Conservation (phyloP, 2,329 filamentous ascomycete species). For the Onygenales sp. region DNA sequence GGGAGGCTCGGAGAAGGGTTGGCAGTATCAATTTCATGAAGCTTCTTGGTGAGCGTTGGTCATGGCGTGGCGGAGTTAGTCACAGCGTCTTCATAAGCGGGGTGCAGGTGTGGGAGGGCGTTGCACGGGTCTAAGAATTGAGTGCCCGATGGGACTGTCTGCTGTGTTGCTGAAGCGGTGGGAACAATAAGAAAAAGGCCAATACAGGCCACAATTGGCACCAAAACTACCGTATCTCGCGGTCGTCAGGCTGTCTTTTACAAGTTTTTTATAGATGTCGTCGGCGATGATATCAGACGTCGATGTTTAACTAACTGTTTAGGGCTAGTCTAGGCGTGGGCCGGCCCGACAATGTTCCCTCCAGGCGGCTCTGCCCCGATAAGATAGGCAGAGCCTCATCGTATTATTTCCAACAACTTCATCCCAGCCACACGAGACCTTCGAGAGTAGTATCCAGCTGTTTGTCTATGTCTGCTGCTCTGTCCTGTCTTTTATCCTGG, state of each 20-base stretch:
- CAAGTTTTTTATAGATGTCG: neutral
- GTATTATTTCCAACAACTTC: neutral
- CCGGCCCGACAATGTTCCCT: constrained; percentile 1
- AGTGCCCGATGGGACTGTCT: no score
- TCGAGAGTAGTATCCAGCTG: neutral
- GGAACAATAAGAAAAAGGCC: no score
- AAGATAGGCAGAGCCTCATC: neutral
- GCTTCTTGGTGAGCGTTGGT: neutral
- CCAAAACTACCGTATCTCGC: no score
- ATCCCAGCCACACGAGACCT: neutral
- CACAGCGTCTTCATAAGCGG: neutral
- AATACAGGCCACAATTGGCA: no score
- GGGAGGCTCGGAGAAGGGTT: neutral
- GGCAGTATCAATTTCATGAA: neutral
- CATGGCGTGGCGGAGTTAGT: neutral
- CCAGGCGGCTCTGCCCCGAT: neutral
- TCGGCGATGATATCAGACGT: neutral
- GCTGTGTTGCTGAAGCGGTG: no score
- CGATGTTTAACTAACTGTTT: no score
- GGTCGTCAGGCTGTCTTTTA: no score
- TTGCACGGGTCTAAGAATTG: no score
- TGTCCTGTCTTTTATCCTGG: neutral
- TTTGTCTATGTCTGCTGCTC: neutral
- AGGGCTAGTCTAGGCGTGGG: no score
- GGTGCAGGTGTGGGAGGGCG: neutral